phyloP scores from a whole-genome alignment of 2,329 filamentous ascomycete genomes.

The Paecilomyces sp. region DNA sequence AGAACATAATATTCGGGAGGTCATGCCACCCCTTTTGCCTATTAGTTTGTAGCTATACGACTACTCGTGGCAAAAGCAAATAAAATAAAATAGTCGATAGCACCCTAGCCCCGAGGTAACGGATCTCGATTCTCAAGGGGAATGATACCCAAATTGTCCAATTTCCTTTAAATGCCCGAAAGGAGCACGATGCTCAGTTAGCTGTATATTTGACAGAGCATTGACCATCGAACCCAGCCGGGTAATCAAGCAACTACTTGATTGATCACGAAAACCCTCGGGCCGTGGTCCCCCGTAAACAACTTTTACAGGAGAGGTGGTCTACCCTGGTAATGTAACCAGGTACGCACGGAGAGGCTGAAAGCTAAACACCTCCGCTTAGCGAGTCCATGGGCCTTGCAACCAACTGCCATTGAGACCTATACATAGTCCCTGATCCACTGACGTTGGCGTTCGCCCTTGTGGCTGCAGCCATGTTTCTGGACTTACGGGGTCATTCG shows the following conservation, averaged over 20 bases:
- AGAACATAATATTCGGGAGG: too few species aligned
- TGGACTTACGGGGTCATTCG: neutral
- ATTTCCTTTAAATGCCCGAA: too few species aligned
- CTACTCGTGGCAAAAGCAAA: neutral
- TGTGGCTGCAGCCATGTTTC: neutral
- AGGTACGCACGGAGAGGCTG: neutral
- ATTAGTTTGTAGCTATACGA: neutral
- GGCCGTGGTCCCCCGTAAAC: neutral
- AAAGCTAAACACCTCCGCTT: neutral
- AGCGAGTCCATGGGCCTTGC: neutral
- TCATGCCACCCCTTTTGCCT: neutral
- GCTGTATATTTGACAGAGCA: neutral
- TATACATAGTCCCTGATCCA: neutral
- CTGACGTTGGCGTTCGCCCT: neutral
- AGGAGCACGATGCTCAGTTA: too few species aligned
- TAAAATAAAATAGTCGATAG: neutral
- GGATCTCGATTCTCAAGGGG: neutral
- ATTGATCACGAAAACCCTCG: neutral
- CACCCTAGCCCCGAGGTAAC: neutral
- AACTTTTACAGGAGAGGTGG: neutral
- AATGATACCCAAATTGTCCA: too few species aligned
- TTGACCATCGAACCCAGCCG: neutral
- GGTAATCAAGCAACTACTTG: neutral
- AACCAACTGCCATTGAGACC: neutral
- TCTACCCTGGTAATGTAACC: neutral